These are phyloP conservation scores for Inga laurina DNA, from an alignment of 306 rosid genomes.

Conservation along the genomic window DNA sequence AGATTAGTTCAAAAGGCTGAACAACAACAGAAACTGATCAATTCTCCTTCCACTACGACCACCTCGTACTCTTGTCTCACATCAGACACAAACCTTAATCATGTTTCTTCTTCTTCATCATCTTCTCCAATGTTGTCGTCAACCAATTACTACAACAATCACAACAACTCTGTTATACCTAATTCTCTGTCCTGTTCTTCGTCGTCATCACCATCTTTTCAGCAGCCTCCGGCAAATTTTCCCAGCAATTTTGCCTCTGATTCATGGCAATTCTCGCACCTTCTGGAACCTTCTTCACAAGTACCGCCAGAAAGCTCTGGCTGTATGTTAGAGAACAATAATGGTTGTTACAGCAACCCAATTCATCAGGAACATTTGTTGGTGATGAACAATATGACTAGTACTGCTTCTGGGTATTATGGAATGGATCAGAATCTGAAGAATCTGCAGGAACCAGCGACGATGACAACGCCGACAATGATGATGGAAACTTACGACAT, in stretches of 20 bases:
- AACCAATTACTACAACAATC: not conserved
- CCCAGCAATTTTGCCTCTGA: constrained; percentile 41
- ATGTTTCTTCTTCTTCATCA: constrained; percentile 29
- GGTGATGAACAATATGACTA: constrained; percentile 13
- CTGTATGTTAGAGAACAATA: constrained; percentile 39
- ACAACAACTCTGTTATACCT: constrained; percentile 32
- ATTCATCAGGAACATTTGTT: constrained; percentile 33
- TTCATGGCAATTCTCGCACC: constrained; percentile 46
- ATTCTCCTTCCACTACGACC: constrained; percentile 14
- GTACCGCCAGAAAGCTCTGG: constrained; percentile 22
- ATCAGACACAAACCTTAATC: constrained; percentile 34
- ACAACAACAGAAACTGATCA: constrained; percentile 44
- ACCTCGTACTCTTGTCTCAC: constrained; percentile 37
- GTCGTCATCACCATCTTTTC: constrained; percentile 1
- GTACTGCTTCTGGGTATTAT: constrained; percentile 32
- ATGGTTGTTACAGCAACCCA: constrained; percentile 23
- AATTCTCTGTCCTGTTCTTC: constrained; percentile 24
- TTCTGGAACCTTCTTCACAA: constrained; percentile 38
- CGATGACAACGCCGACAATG: not conserved
- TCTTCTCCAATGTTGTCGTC: constrained; percentile 29
- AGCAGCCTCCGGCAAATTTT: constrained; percentile 5
- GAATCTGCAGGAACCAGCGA: constrained; percentile 36
- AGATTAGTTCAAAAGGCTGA: constrained; percentile 66
- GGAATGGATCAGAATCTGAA: constrained; percentile 46
- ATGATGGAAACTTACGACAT: constrained; percentile 38